Percentiles rank a stretch among this genome's conserved stretches.
These are phyloP conservation scores for Cystobasidium slooffiae DNA, from an alignment of 1,284 basidiomycete genomes.

Conservation along the genomic window DNA sequence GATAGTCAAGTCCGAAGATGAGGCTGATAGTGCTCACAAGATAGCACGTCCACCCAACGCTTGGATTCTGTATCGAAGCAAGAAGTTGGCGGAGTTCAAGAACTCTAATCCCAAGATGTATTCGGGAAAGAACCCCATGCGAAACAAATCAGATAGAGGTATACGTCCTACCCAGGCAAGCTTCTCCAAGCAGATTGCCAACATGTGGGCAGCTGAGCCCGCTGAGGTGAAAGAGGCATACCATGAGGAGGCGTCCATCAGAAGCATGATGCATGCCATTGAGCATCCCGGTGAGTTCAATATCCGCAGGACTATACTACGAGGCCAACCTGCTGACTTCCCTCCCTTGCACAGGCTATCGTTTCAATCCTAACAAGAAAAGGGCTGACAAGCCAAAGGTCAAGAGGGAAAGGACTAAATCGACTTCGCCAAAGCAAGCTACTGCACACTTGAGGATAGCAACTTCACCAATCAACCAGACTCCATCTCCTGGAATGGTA, in stretches of 20 bases:
- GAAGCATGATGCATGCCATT: slow-evolving; percentile 63
- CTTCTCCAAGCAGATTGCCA: slow-evolving; percentile 66
- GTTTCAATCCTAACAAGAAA: slow-evolving; percentile 39
- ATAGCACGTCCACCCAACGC: slow-evolving; percentile 74
- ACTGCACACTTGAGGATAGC: not conserved
- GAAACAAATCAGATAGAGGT: slow-evolving; percentile 14
- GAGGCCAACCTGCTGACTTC: not conserved
- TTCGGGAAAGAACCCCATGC: not conserved
- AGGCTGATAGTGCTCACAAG: slow-evolving; percentile 3
- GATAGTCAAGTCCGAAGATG: not conserved
- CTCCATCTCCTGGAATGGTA: not conserved
- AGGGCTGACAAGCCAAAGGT: slow-evolving; percentile 2
- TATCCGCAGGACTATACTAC: not conserved
- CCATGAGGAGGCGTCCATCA: slow-evolving; percentile 70
- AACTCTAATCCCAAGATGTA: slow-evolving; percentile 35
- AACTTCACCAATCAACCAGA: not conserved
- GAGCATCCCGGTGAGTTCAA: slow-evolving; percentile 45
- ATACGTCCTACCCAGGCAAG: slow-evolving; percentile 46
- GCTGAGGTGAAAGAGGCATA: slow-evolving; percentile 65
- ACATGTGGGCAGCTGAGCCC: slow-evolving; percentile 70
- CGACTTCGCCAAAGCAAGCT: slow-evolving; percentile 2
- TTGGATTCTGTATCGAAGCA: slow-evolving; percentile 87
- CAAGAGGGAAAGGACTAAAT: slow-evolving; percentile 21
- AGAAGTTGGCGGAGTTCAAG: slow-evolving; percentile 53
- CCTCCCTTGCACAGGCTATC: slow-evolving; percentile 25